Base-by-base conservation (phyloP, 2,329 filamentous ascomycete genomes). In the Berkeleyomyces rouxiae region DNA sequence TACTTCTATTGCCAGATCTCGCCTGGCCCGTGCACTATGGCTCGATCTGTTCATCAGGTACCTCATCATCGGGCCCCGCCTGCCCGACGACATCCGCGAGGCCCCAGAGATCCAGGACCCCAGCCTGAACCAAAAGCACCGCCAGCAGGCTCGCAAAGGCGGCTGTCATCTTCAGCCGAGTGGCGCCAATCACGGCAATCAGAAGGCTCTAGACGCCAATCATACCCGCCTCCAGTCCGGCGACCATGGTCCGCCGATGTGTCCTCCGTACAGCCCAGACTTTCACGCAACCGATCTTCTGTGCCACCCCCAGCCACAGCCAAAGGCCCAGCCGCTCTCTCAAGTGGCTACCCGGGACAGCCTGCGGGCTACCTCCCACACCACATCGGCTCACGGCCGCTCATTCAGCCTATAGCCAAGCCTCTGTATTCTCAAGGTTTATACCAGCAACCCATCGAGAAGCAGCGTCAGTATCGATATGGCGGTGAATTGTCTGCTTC, bases 251-350 rank as follows among this genome's bases (percentile, higher is more conserved):
- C 62, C 49, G n/a, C 61, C 58, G 16, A 47, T 63, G 5, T 65
- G 63, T 33, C 63, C 63, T 46, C 63, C 63, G 11, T 65, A 62
- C 63, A 62, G 63, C 23, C 63, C 63, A 23, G 63, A 65, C 49
- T 65, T 65, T 36, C 63, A 65, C 57, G 63, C 63, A 47, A 65
- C 63, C 39, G 60, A 65, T 46, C 57, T 62, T 53, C 61, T 65
- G 36, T 44, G 40, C 13, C 60, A 33, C 4, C 43, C 43, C 16
- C 60, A 33, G 11, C 43, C 53, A 57, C 47, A 44, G 42, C 61
- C 33, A 31, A 4, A 16, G 11, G 11, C 39, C 23, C 60, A 49
- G 36, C 40, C 47, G 13, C n/a, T 47, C 31, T 62, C 49, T 9
- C 63, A 65, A 58, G 43, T 43, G 47, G 63, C 63, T 51, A 65